These are phyloP conservation scores for Yarrowia divulgata DNA, from an alignment of 805 yeast genomes.

Conservation along the genomic window DNA sequence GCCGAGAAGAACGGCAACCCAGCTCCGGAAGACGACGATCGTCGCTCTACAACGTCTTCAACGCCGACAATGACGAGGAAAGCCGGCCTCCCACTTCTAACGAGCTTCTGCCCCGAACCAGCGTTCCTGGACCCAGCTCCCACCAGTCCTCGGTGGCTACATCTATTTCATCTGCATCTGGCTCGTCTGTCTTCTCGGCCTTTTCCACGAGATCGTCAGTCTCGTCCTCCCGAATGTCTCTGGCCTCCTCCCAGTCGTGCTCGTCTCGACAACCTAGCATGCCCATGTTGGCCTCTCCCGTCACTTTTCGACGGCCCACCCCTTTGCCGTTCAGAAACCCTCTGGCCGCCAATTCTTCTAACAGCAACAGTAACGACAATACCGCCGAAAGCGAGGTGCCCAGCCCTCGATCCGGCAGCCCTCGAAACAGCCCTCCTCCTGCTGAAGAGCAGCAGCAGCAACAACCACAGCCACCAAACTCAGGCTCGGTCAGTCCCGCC, in stretches of 20 bases:
- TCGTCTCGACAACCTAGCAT: constrained; percentile 11
- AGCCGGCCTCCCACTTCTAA: not conserved
- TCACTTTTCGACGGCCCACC: constrained; percentile 13
- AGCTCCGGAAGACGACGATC: constrained; percentile 10
- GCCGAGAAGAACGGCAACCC: constrained; percentile 14
- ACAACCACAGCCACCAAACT: not conserved
- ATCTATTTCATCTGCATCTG: constrained; percentile 25
- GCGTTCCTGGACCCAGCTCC: not conserved
- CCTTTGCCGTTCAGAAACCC: constrained; percentile 24
- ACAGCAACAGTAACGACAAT: not conserved
- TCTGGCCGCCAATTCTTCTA: not conserved
- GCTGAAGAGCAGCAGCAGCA: not conserved
- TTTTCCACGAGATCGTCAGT: constrained; percentile 9
- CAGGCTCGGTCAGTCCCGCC: constrained; percentile 11
- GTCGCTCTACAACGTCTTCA: constrained; percentile 22
- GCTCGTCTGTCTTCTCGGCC: constrained; percentile 19
- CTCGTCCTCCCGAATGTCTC: constrained; percentile 20
- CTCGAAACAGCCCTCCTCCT: constrained; percentile 6
- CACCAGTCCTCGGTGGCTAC: constrained; percentile 10
- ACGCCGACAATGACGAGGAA: constrained; percentile 9
- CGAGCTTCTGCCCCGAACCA: constrained; percentile 6
- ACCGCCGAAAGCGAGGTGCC: constrained; percentile 23
- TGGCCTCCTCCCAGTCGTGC: constrained; percentile 4
- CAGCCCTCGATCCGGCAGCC: constrained; percentile 28
- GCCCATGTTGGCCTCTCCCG: not conserved